These are phyloP conservation scores for Nakazawaea ernobii DNA, from an alignment of 805 yeast genomes.

Conservation along the genomic window DNA sequence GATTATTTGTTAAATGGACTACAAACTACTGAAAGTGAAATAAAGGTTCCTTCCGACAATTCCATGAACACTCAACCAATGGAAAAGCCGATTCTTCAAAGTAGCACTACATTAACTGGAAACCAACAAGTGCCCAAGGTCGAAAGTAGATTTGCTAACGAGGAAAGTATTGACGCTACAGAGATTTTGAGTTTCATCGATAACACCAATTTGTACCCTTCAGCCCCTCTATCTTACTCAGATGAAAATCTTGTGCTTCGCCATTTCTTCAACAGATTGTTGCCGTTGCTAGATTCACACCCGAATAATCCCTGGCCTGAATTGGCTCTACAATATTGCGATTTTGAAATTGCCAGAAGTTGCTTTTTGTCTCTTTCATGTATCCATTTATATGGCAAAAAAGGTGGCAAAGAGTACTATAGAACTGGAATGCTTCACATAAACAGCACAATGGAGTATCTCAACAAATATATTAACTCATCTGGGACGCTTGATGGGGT, in stretches of 20 bases:
- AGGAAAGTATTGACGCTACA: neutral
- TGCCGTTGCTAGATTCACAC: slow-evolving; percentile 52
- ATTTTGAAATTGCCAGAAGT: slow-evolving; percentile 50
- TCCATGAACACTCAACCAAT: neutral
- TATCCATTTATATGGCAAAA: slow-evolving; percentile 50
- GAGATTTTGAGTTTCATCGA: slow-evolving; percentile 19
- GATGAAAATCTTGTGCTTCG: slow-evolving; percentile 51
- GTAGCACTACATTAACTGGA: neutral
- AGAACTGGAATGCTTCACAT: slow-evolving; percentile 48
- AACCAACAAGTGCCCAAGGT: neutral
- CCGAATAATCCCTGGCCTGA: slow-evolving; percentile 61
- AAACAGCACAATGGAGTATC: slow-evolving; percentile 49
- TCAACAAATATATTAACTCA: slow-evolving; percentile 37
- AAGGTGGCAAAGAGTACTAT: slow-evolving; percentile 47
- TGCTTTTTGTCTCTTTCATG: slow-evolving; percentile 53
- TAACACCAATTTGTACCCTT: slow-evolving; percentile 14
- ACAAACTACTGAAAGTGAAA: neutral
- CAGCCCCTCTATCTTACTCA: slow-evolving; percentile 23
- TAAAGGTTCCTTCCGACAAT: neutral
- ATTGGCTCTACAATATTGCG: slow-evolving; percentile 50
- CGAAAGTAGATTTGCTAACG: neutral
- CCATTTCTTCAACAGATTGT: slow-evolving; percentile 48
- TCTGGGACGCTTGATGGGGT: slow-evolving; percentile 11
- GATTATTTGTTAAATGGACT: slow-evolving; percentile 7
- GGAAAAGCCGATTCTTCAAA: neutral